Evolutionary conservation across 2,329 filamentous ascomycete species (phyloP).

Genomic region (Lecanicillium sp.): DNA sequence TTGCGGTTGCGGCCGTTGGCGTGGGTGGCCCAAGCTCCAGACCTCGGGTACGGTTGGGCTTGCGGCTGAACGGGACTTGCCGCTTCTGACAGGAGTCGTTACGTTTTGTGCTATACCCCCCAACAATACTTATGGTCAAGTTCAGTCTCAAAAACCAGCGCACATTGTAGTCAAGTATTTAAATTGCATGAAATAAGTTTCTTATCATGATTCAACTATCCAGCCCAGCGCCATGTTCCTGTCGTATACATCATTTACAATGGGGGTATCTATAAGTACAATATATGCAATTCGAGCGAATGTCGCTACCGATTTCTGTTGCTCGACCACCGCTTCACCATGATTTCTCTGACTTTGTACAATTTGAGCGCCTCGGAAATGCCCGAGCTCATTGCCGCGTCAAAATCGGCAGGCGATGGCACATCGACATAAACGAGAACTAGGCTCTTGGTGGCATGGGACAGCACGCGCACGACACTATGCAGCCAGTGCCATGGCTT

Average conservation of each 20-base stretch:
- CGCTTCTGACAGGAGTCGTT: too few relatives aligned
- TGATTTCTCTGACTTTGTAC: slow-evolving; percentile 74
- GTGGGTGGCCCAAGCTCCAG: too few relatives aligned
- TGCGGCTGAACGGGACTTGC: too few relatives aligned
- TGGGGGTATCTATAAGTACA: slow-evolving; percentile 8
- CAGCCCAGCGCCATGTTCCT: too few relatives aligned
- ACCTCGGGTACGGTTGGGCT: too few relatives aligned
- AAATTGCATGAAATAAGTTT: too few relatives aligned
- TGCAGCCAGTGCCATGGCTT: slow-evolving; percentile 78
- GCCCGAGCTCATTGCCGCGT: slow-evolving; percentile 39
- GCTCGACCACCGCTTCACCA: slow-evolving; percentile 74
- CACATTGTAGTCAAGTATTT: too few relatives aligned
- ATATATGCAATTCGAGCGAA: neutral
- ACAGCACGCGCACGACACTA: slow-evolving; percentile 80
- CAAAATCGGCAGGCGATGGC: slow-evolving; percentile 54
- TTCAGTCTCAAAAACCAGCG: too few relatives aligned
- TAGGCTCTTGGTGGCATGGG: slow-evolving; percentile 83
- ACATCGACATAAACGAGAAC: slow-evolving; percentile 89
- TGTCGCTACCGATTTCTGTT: slow-evolving; percentile 55
- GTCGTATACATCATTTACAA: neutral
- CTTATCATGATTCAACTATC: too few relatives aligned
- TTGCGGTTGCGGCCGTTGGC: too few relatives aligned
- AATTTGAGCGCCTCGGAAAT: slow-evolving; percentile 55
- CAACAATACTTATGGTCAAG: too few relatives aligned
- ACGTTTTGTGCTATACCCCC: too few relatives aligned